Conservation (phyloP, 768 basidiomycete species). For the Inosperma sp. region DNA sequence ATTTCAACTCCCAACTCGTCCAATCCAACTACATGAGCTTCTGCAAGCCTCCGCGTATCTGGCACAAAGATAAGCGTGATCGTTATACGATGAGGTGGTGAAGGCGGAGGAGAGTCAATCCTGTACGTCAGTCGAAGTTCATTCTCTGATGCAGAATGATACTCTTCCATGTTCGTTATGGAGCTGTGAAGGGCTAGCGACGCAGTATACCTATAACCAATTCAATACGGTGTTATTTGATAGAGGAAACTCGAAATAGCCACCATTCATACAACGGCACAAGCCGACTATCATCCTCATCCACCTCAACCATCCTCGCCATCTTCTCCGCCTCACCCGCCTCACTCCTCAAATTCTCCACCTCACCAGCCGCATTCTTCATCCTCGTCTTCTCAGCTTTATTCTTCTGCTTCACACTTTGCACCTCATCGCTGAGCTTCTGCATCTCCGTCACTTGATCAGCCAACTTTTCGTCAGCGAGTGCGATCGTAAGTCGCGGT, state of each 20-base stretch:
- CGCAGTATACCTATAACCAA: constrained; percentile 57
- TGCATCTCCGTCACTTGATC: constrained; percentile 81
- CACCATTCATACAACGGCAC: constrained; percentile 70
- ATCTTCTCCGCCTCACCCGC: constrained; percentile 68
- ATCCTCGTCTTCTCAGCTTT: constrained; percentile 55
- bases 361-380: constrained; percentile 49
- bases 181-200: constrained; percentile 62
- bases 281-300: constrained; percentile 61
- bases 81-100: constrained; percentile 34
- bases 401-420: constrained; percentile 46
- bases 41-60: constrained; percentile 60
- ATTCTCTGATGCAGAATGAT: constrained; percentile 63
- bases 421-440: constrained; percentile 60
- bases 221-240: not conserved
- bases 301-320: constrained; percentile 50
- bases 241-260: constrained; percentile 15
- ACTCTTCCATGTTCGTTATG: constrained; percentile 55
- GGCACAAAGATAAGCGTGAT: constrained; percentile 66
- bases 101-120: constrained; percentile 31
- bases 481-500: constrained; percentile 70
- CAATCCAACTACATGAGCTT: constrained; percentile 50
- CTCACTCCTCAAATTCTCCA: constrained; percentile 57
- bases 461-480: constrained; percentile 69
- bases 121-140: constrained; percentile 69
- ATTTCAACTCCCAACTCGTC: constrained; percentile 50